Percentiles rank a stretch among this genome's conserved stretches.
These are phyloP conservation scores for Raffaelea ambrosiae DNA, from an alignment of 2,329 filamentous ascomycete species.

Conservation along the genomic window DNA sequence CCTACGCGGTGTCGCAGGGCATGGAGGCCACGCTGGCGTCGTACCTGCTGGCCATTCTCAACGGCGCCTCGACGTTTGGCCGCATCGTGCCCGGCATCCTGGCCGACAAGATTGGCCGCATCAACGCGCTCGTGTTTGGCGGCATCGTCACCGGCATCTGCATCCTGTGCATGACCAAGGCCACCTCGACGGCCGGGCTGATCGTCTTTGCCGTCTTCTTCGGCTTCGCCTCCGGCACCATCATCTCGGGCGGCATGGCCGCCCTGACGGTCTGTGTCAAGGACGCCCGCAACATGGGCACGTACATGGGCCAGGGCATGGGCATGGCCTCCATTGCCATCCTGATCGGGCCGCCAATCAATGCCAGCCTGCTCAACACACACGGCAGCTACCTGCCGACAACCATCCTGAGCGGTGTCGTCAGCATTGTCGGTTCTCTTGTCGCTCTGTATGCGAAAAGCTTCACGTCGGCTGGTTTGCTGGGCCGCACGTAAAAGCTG, in stretches of 20 bases:
- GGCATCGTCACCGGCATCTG: slow-evolving; percentile 14
- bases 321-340: slow-evolving; percentile 27
- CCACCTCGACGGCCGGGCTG: slow-evolving; percentile 10
- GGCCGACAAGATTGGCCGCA: slow-evolving; percentile 40
- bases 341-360: slow-evolving; percentile 36
- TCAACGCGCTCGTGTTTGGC: slow-evolving; percentile 28
- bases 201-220: slow-evolving; percentile 14
- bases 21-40: slow-evolving; percentile 42
- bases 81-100: slow-evolving; percentile 43
- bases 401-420: slow-evolving; percentile 28
- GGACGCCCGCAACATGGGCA: slow-evolving; percentile 42
- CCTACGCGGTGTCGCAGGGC: slow-evolving; percentile 39
- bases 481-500: background rate
- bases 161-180: slow-evolving; percentile 20
- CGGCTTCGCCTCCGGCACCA: slow-evolving; percentile 18
- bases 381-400: slow-evolving; percentile 28
- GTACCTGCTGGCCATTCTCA: slow-evolving; percentile 56
- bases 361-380: slow-evolving; percentile 30
- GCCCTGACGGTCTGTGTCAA: slow-evolving; percentile 27
- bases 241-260: slow-evolving; percentile 26
- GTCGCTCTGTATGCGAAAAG: slow-evolving; percentile 11
- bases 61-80: slow-evolving; percentile 45
- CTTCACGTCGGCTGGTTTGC: slow-evolving; percentile 22
- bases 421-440: slow-evolving; percentile 21
- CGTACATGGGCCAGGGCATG: slow-evolving; percentile 36